Evolutionary conservation across 1,284 basidiomycete genomes (phyloP).

Genomic region (Jaminaea rosea): DNA sequence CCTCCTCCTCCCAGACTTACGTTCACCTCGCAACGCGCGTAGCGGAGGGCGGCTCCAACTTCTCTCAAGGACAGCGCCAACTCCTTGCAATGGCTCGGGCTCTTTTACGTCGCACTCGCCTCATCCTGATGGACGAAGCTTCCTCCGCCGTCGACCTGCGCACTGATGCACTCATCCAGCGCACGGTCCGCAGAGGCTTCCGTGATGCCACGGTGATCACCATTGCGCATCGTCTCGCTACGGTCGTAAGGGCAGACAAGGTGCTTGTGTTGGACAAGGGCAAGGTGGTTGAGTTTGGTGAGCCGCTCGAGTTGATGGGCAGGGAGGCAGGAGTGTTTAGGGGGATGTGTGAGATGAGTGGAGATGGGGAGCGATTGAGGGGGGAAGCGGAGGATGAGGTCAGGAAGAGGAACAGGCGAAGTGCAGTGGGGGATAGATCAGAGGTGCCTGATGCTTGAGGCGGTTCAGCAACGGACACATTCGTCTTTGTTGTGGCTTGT

Average conservation of each 20-base stretch:
- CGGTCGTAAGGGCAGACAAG: slow-evolving; percentile 48
- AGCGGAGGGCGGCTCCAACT: slow-evolving; percentile 38
- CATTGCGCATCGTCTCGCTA: slow-evolving; percentile 59
- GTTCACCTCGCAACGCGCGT: slow-evolving; percentile 24
- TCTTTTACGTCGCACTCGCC: slow-evolving; percentile 25
- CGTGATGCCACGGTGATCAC: slow-evolving; percentile 66
- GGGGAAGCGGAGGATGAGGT: neutral
- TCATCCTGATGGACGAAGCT: slow-evolving; percentile 46
- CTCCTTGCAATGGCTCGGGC: slow-evolving; percentile 42
- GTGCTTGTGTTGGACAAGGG: slow-evolving; percentile 53
- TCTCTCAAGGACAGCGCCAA: slow-evolving; percentile 42
- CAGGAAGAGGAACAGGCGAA: neutral
- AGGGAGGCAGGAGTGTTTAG: slow-evolving; percentile 18
- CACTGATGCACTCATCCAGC: slow-evolving; percentile 55
- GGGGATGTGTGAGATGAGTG: slow-evolving; percentile 27
- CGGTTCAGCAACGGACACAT: too few relatives aligned
- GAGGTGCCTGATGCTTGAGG: too few relatives aligned
- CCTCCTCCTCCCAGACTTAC: slow-evolving; percentile 3
- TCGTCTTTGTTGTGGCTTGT: too few relatives aligned
- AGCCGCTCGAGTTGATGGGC: slow-evolving; percentile 50
- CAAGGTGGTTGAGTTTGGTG: slow-evolving; percentile 51
- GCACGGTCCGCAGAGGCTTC: slow-evolving; percentile 71
- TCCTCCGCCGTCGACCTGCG: slow-evolving; percentile 38
- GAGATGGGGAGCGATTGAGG: slow-evolving; percentile 7
- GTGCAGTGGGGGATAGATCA: too few relatives aligned